phyloP scores from a whole-genome alignment of 1,284 basidiomycete genomes.

The Trichosporon sp. region DNA sequence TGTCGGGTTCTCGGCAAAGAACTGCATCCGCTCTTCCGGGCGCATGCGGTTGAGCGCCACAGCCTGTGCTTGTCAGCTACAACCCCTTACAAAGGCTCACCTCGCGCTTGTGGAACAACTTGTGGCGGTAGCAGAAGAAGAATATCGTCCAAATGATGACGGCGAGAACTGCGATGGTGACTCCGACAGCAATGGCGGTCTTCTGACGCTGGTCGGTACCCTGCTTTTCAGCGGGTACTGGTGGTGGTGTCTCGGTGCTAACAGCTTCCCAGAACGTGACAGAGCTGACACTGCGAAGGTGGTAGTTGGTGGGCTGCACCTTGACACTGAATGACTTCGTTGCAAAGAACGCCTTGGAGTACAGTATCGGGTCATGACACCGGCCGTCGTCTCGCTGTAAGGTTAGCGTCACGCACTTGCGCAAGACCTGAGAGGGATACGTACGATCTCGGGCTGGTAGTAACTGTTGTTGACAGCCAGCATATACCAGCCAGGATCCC shows the following conservation, averaged over 20 bases:
- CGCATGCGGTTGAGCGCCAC: conserved; percentile 47
- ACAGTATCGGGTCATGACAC: conserved; percentile 41
- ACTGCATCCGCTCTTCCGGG: conserved; percentile 44
- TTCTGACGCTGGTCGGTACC: conserved; percentile 30
- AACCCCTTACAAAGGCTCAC: background rate
- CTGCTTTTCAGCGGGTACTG: conserved; percentile 39
- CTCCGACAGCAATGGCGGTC: conserved; percentile 43
- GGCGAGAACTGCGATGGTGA: conserved; percentile 39
- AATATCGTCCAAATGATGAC: conserved; percentile 35
- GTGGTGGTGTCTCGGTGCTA: conserved; percentile 35
- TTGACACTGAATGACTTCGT: conserved; percentile 31
- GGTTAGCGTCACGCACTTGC: background rate
- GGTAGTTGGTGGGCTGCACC: conserved; percentile 20
- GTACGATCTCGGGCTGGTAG: conserved; percentile 17
- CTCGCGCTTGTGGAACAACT: conserved; percentile 8
- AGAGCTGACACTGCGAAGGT: conserved; percentile 30
- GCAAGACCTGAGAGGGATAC: background rate
- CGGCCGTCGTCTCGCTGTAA: conserved; percentile 34
- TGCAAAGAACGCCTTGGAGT: conserved; percentile 50
- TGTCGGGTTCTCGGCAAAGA: conserved; percentile 46
- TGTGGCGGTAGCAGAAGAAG: conserved; percentile 18
- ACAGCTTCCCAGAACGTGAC: conserved; percentile 46
- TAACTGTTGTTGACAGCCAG: conserved; percentile 55
- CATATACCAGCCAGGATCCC: conserved; percentile 52
- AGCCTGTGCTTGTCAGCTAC: conserved; percentile 30